Evolutionary conservation across 1,139 yeast species (phyloP).

Genomic region (Yamadazyma jaroonii): DNA sequence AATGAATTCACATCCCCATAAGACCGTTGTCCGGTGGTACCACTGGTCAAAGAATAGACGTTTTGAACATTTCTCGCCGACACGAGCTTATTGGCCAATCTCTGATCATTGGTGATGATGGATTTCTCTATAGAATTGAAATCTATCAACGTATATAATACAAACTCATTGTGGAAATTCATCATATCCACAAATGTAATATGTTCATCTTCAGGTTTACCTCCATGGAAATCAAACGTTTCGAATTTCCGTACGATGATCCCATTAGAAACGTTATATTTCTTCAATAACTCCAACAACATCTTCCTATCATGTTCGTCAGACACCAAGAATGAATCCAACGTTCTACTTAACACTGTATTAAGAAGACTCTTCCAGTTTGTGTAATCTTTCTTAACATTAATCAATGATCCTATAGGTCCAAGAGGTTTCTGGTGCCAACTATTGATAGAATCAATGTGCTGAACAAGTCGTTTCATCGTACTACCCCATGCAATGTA

Average conservation of each 20-base stretch:
- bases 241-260: slow-evolving; percentile 59
- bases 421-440: slow-evolving; percentile 69
- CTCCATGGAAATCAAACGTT: slow-evolving; percentile 47
- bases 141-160: slow-evolving; percentile 67
- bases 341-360: slow-evolving; percentile 37
- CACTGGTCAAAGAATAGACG: slow-evolving; percentile 45
- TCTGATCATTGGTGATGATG: slow-evolving; percentile 49
- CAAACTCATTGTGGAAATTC: slow-evolving; percentile 50
- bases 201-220: slow-evolving; percentile 23
- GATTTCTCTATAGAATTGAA: slow-evolving; percentile 56
- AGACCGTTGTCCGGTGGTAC: slow-evolving; percentile 40
- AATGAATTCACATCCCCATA: slow-evolving; percentile 40
- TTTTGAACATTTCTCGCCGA: slow-evolving; percentile 36
- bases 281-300: slow-evolving; percentile 43
- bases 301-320: slow-evolving; percentile 57
- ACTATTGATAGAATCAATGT: slow-evolving; percentile 31
- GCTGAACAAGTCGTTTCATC: slow-evolving; percentile 39
- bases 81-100: slow-evolving; percentile 47
- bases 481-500: slow-evolving; percentile 48
- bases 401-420: slow-evolving; percentile 69
- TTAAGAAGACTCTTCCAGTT: slow-evolving; percentile 67
- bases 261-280: slow-evolving; percentile 22
- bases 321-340: slow-evolving; percentile 67
- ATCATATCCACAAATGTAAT: slow-evolving; percentile 61
- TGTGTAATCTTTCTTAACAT: slow-evolving; percentile 52